A percentile compares a stretch with the other conserved stretches of the same genome.
These are phyloP conservation scores for Cylindrotheca fusiformis DNA, from an alignment of 108 stramenopile species.

Conservation along the genomic window DNA sequence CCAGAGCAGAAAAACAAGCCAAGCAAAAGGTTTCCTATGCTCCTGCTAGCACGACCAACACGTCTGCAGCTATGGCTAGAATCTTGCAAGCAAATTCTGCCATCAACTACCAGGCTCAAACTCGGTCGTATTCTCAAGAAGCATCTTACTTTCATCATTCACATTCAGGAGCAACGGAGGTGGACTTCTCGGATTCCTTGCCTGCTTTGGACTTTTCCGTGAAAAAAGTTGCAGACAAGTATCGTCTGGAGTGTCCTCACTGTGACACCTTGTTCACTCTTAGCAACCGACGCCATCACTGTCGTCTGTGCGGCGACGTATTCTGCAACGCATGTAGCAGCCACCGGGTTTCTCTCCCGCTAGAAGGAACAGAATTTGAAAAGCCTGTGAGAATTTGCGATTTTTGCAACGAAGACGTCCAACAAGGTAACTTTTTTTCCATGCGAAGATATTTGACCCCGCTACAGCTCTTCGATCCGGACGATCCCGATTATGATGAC, in stretches of 20 bases:
- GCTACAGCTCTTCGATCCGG: conserved; percentile 55
- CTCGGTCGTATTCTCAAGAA: conserved; percentile 40
- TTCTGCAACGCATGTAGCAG: conserved; percentile 84
- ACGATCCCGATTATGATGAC: conserved; percentile 15
- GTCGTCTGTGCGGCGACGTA: conserved; percentile 92
- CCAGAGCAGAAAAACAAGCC: conserved; percentile 27
- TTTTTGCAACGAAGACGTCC: conserved; percentile 68
- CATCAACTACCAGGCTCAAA: conserved; percentile 1
- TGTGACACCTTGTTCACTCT: conserved; percentile 47
- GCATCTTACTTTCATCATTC: conserved; percentile 38
- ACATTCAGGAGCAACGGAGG: conserved; percentile 30
- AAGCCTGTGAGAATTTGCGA: conserved; percentile 75
- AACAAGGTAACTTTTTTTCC: conserved; percentile 78
- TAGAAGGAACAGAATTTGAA: conserved; percentile 66
- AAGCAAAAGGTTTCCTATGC: conserved; percentile 15
- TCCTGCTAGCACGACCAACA: conserved; percentile 17
- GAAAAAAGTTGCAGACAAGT: conserved; percentile 60
- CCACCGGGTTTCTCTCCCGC: conserved; percentile 58
- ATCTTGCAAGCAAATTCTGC: conserved; percentile 14
- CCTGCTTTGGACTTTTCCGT: conserved; percentile 60
- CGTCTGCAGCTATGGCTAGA: conserved; percentile 28
- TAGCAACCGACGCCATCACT: conserved; percentile 88
- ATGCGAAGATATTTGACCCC: conserved; percentile 79
- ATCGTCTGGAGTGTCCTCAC: conserved; percentile 53
- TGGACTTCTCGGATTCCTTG: conserved; percentile 52